Conservation (phyloP, 2,329 filamentous ascomycete species). For the Coleophoma crateriformis region DNA sequence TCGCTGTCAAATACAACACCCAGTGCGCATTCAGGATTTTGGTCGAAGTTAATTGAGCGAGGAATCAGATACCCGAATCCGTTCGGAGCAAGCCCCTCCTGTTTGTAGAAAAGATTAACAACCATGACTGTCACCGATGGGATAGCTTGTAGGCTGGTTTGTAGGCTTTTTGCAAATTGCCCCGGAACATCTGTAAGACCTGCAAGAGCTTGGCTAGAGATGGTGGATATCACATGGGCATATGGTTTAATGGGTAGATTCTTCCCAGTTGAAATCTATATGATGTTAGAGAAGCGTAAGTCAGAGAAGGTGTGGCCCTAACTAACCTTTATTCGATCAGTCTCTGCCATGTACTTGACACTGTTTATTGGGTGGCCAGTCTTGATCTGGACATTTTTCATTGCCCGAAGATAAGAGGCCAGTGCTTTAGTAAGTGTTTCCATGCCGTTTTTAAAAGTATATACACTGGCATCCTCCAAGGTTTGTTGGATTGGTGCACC, state of each 20-base stretch:
- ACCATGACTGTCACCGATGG: slow-evolving; percentile 80
- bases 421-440: slow-evolving; percentile 52
- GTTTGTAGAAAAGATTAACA: slow-evolving; percentile 80
- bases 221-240: slow-evolving; percentile 60
- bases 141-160: slow-evolving; percentile 44
- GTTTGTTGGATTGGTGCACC: slow-evolving; percentile 8
- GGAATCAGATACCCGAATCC: slow-evolving; percentile 95
- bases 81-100: slow-evolving; percentile 53
- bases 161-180: slow-evolving; percentile 40
- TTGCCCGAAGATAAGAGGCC: slow-evolving; percentile 39
- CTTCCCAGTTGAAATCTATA: slow-evolving; percentile 26
- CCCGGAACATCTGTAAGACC: slow-evolving; percentile 6
- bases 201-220: slow-evolving; percentile 28
- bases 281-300: slow-evolving; percentile 13
- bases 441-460: slow-evolving; percentile 55
- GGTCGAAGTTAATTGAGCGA: slow-evolving; percentile 57
- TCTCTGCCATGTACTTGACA: slow-evolving; percentile 33
- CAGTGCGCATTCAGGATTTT: slow-evolving; percentile 78
- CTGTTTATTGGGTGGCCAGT: slow-evolving; percentile 40
- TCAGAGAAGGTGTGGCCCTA: slow-evolving; percentile 1
- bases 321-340: slow-evolving; percentile 37
- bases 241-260: slow-evolving; percentile 26
- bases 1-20: slow-evolving; percentile 86
- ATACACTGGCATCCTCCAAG: slow-evolving; percentile 27
- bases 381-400: slow-evolving; percentile 55